Percentiles rank a stretch among this genome's conserved stretches.
Evolutionary conservation across 345 rosid genomes (phyloP).

Genomic region (Arabidopsis thaliana): DNA sequence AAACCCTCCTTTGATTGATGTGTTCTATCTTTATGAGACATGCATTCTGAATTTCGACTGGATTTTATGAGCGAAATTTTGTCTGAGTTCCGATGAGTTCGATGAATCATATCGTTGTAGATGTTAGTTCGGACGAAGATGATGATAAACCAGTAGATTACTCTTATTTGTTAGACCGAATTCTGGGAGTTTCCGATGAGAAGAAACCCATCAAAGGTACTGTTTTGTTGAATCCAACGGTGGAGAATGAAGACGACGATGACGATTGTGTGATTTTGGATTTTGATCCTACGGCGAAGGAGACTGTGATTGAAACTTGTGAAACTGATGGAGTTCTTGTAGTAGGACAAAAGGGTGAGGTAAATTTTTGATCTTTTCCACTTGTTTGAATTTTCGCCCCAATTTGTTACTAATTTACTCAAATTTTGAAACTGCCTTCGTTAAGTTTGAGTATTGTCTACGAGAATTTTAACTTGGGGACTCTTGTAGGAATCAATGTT

Average conservation of each 20-base stretch:
- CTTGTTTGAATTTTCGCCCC: not conserved
- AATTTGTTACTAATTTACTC: no score
- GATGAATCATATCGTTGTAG: conserved; percentile 23
- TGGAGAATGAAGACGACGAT: not conserved
- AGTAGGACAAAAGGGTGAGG: conserved; percentile 34
- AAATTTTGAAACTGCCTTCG: not conserved
- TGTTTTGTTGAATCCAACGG: not conserved
- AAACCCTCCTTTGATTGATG: not conserved
- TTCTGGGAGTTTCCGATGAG: not conserved
- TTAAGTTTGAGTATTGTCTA: not conserved
- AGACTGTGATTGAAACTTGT: not conserved
- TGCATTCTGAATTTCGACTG: not conserved
- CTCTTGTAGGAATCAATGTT: not conserved
- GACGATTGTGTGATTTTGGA: conserved; percentile 44
- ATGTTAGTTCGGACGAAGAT: conserved; percentile 38
- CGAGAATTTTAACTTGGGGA: not conserved
- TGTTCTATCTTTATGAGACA: not conserved
- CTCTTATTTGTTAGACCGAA: not conserved
- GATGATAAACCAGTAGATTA: not conserved
- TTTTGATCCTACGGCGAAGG: conserved; percentile 27
- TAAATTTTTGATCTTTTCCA: not conserved
- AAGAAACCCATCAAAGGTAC: conserved; percentile 10
- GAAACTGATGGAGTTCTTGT: conserved; percentile 26
- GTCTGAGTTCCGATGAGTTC: not conserved
- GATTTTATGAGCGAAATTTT: not conserved